Percentiles rank a stretch among this genome's conserved stretches.
Evolutionary conservation across 106 monocot species (phyloP).

Genomic region (Dendrobium officinale): DNA sequence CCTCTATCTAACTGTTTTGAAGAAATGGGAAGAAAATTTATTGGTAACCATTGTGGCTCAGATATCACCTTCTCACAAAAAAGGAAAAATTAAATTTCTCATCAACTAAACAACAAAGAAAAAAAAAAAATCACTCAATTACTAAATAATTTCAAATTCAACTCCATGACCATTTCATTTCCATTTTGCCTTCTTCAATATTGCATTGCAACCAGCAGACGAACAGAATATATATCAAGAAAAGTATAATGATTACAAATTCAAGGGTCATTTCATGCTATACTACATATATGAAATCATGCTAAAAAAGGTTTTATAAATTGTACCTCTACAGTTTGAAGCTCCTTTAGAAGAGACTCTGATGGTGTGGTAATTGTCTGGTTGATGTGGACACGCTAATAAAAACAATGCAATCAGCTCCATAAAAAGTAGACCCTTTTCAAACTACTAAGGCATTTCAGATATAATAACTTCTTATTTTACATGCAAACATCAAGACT

Average conservation of each 20-base stretch:
- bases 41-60: too few relatives aligned
- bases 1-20: too few relatives aligned
- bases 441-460: neutral
- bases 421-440: neutral
- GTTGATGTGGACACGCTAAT: constrained; percentile 55
- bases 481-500: constrained; percentile 16
- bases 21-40: too few relatives aligned
- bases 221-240: neutral
- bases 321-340: constrained; percentile 65
- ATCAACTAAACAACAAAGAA: too few relatives aligned
- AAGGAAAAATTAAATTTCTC: too few relatives aligned
- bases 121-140: too few relatives aligned
- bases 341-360: constrained; percentile 72
- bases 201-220: neutral
- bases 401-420: constrained; percentile 11
- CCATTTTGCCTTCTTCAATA: neutral
- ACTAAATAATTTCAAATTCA: too few relatives aligned
- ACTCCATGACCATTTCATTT: too few relatives aligned
- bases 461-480: neutral
- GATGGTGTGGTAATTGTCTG: constrained; percentile 73
- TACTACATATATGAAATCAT: neutral
- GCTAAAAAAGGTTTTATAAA: neutral
- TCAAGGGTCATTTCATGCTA: neutral
- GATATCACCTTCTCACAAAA: too few relatives aligned
- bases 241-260: neutral